Percentiles rank a stretch among this genome's conserved stretches.
These are phyloP conservation scores for Neurospora tetrasperma DNA, from an alignment of 495 filamentous ascomycete genomes.

Conservation along the genomic window DNA sequence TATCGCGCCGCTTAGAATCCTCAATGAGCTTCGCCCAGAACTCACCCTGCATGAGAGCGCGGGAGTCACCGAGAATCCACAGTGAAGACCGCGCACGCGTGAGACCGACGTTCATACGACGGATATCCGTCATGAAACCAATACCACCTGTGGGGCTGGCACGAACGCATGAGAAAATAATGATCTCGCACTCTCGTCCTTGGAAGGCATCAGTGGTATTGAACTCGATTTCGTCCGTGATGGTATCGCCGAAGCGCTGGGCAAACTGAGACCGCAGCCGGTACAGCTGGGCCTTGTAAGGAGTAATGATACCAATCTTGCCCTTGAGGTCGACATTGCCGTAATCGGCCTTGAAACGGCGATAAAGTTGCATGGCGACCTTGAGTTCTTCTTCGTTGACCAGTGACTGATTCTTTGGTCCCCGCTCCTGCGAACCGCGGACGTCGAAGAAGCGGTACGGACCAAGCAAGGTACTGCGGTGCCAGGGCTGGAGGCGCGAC, in stretches of 20 bases:
- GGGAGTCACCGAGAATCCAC: constrained; percentile 89
- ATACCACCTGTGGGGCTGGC: constrained; percentile 81
- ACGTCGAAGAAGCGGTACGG: constrained; percentile 99
- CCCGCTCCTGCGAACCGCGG: constrained; percentile 70
- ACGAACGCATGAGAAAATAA: constrained; percentile 97
- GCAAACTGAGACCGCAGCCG: constrained; percentile 66
- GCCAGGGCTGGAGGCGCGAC: constrained; percentile 72
- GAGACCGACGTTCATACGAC: constrained; percentile 98
- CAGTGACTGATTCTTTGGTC: constrained; percentile 71
- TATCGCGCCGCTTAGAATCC: constrained; percentile 60
- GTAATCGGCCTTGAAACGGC: constrained; percentile 66
- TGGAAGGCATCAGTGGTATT: constrained; percentile 99
- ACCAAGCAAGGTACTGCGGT: constrained; percentile 65
- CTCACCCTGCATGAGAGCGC: constrained; percentile 72
- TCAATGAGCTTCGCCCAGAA: constrained; percentile 81
- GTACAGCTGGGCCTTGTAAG: constrained; percentile 86
- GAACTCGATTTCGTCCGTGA: constrained; percentile 78
- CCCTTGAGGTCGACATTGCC: constrained; percentile 55
- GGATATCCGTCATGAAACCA: constrained; percentile 94
- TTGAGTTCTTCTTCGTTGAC: constrained; percentile 81
- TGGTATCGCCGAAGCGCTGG: constrained; percentile 57
- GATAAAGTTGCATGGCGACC: constrained; percentile 73
- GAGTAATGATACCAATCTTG: constrained; percentile 93
- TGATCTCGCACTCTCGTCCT: constrained; percentile 90
- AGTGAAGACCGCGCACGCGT: constrained; percentile 92